Conservation (phyloP, 352 stramenopile genomes). For the Phytophthora pluvialis region DNA sequence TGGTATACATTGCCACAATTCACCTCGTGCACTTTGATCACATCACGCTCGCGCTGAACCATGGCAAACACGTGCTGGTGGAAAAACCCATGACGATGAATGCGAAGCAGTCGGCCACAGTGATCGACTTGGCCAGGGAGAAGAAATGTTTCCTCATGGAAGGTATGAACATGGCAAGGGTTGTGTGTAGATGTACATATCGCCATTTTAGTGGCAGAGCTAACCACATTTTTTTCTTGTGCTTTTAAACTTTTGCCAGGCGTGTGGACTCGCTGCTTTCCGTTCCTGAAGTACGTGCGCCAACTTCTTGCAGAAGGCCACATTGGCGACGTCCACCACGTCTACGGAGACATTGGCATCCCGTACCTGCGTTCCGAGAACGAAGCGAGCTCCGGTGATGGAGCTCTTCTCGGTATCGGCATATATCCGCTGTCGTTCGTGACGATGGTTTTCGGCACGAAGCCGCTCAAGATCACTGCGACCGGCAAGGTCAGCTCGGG, state of each 20-base stretch:
- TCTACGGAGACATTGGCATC: constrained; percentile 55
- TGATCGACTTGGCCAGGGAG: constrained; percentile 58
- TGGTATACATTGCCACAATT: constrained; percentile 91
- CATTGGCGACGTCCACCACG: constrained; percentile 75
- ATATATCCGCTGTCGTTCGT: constrained; percentile 84
- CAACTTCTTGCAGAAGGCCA: constrained; percentile 47
- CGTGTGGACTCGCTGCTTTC: constrained; percentile 87
- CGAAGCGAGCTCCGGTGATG: constrained; percentile 42
- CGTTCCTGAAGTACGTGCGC: constrained; percentile 63
- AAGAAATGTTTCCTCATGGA: constrained; percentile 84
- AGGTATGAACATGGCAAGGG: constrained; percentile 53
- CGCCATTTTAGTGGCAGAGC: not conserved
- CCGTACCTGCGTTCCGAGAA: constrained; percentile 25
- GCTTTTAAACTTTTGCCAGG: constrained; percentile 62
- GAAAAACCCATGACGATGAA: constrained; percentile 94
- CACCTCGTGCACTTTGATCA: constrained; percentile 83
- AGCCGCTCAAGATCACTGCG: constrained; percentile 52
- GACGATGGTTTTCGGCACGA: constrained; percentile 63
- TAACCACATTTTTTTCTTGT: constrained; percentile 31
- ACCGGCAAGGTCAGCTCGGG: constrained; percentile 46
- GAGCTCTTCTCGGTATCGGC: constrained; percentile 75
- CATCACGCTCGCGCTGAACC: constrained; percentile 70
- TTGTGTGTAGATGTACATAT: constrained; percentile 7
- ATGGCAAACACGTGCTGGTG: constrained; percentile 91
- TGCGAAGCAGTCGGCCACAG: constrained; percentile 66